Evolutionary conservation across 768 basidiomycete genomes (phyloP).

Genomic region (Boletus coccyginus): DNA sequence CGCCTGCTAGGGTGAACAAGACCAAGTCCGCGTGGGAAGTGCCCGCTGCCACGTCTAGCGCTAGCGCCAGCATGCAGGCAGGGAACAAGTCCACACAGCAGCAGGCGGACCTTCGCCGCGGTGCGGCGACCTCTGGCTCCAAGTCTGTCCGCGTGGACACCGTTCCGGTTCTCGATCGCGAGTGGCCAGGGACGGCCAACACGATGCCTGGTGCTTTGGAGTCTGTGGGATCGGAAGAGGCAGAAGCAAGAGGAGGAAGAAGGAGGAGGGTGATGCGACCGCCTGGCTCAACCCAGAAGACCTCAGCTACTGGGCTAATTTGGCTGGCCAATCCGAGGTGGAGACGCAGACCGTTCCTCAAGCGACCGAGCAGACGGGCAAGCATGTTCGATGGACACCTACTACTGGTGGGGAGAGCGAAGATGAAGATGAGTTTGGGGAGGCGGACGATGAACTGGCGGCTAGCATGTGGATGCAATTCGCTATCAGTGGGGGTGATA

Average conservation of each 20-base stretch:
- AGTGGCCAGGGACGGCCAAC: neutral
- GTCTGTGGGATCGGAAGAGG: slow-evolving; percentile 2
- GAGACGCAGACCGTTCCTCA: slow-evolving; percentile 1
- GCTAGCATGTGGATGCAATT: slow-evolving; percentile 30
- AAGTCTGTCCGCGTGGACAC: slow-evolving; percentile 14
- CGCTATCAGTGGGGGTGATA: slow-evolving; percentile 27
- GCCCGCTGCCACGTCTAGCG: neutral
- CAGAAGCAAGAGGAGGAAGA: slow-evolving; percentile 14
- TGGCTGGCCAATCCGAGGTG: slow-evolving; percentile 17
- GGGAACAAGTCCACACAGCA: slow-evolving; percentile 14
- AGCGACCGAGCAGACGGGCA: slow-evolving; percentile 5
- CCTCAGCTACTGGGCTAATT: slow-evolving; percentile 28
- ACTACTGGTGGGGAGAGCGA: slow-evolving; percentile 16
- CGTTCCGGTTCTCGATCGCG: slow-evolving; percentile 16
- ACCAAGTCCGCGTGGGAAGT: slow-evolving; percentile 16
- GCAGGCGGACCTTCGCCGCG: slow-evolving; percentile 7
- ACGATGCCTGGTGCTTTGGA: slow-evolving; percentile 8
- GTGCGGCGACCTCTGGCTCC: slow-evolving; percentile 1
- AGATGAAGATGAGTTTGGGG: slow-evolving; percentile 22
- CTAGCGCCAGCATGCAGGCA: slow-evolving; percentile 2
- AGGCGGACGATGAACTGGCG: slow-evolving; percentile 14
- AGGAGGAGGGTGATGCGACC: slow-evolving; percentile 20
- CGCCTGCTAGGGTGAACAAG: slow-evolving; percentile 11
- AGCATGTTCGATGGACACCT: slow-evolving; percentile 29
- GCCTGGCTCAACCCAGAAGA: slow-evolving; percentile 26